Conservation (phyloP, 2,329 filamentous ascomycete species). For the Septoria linicola region DNA sequence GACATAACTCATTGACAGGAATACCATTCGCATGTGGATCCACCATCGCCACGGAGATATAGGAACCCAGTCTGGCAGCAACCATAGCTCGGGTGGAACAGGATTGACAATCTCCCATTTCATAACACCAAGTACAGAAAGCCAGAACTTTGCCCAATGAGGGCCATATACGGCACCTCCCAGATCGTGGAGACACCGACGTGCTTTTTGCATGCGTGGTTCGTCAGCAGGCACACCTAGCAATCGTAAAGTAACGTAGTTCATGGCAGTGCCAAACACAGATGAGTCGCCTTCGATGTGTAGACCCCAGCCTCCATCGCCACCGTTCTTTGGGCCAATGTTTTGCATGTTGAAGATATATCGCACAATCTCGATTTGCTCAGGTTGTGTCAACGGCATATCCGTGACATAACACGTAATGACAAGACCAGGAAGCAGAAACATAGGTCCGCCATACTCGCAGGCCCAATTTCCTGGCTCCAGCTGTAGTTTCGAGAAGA, state of each 20-base stretch:
- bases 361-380: conserved; percentile 84
- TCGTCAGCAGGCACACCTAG: conserved; percentile 83
- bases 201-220: conserved; percentile 78
- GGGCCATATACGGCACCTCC: conserved; percentile 81
- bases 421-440: conserved; percentile 81
- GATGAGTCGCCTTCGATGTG: conserved; percentile 93
- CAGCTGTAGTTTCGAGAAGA: conserved; percentile 87
- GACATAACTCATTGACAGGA: conserved; percentile 84
- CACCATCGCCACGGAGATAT: conserved; percentile 43
- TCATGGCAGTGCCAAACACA: conserved; percentile 85
- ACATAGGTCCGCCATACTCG: conserved; percentile 98
- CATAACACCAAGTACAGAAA: conserved; percentile 77
- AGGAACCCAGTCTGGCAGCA: conserved; percentile 40
- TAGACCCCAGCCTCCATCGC: conserved; percentile 94
- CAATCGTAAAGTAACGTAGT: conserved; percentile 78
- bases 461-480: conserved; percentile 92
- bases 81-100: conserved; percentile 88
- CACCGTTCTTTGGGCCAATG: conserved; percentile 49
- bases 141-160: conserved; percentile 98
- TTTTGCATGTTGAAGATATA: conserved; percentile 86
- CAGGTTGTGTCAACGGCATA: conserved; percentile 76
- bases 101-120: conserved; percentile 94
- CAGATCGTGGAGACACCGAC: conserved; percentile 76
- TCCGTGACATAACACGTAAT: conserved; percentile 86
- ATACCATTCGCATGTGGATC: conserved; percentile 98